These are phyloP conservation scores for Ustilago crameri DNA, from an alignment of 1,284 basidiomycete genomes.

Conservation along the genomic window DNA sequence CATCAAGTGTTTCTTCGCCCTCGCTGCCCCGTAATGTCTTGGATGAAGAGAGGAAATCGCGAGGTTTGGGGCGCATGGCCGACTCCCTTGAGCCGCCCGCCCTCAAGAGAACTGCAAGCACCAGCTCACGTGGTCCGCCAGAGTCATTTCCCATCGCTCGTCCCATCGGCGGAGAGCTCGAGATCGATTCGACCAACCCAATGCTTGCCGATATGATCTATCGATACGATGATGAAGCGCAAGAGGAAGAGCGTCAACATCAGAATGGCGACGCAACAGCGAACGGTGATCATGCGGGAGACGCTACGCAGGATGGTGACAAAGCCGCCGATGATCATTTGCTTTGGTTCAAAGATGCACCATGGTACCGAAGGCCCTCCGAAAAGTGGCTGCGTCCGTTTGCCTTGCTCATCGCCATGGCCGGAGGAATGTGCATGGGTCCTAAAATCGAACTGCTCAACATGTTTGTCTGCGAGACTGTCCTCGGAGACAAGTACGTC, in stretches of 20 bases:
- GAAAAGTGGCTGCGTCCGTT: constrained; percentile 60
- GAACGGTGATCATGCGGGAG: background rate
- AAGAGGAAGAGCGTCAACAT: constrained; percentile 14
- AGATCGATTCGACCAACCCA: constrained; percentile 51
- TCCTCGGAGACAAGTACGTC: constrained; percentile 39
- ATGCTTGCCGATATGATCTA: constrained; percentile 53
- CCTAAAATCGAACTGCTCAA: constrained; percentile 62
- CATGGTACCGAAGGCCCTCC: constrained; percentile 58
- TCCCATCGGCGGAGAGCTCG: constrained; percentile 36
- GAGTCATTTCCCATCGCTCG: constrained; percentile 25
- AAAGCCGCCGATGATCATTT: constrained; percentile 44
- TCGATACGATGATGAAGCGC: constrained; percentile 45
- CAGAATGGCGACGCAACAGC: background rate
- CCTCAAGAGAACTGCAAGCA: constrained; percentile 32
- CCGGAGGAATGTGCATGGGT: constrained; percentile 59
- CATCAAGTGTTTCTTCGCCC: constrained; percentile 23
- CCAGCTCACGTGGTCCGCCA: constrained; percentile 19
- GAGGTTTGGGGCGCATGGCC: constrained; percentile 6
- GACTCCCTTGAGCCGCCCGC: constrained; percentile 16
- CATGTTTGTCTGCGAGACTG: constrained; percentile 60
- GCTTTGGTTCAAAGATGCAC: constrained; percentile 48
- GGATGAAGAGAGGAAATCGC: constrained; percentile 21
- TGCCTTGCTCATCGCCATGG: constrained; percentile 54
- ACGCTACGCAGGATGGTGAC: background rate
- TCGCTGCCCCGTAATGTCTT: constrained; percentile 22